These are phyloP conservation scores for Plasmodium gaboni DNA, from an alignment of 169 alveolate species.

Conservation along the genomic window DNA sequence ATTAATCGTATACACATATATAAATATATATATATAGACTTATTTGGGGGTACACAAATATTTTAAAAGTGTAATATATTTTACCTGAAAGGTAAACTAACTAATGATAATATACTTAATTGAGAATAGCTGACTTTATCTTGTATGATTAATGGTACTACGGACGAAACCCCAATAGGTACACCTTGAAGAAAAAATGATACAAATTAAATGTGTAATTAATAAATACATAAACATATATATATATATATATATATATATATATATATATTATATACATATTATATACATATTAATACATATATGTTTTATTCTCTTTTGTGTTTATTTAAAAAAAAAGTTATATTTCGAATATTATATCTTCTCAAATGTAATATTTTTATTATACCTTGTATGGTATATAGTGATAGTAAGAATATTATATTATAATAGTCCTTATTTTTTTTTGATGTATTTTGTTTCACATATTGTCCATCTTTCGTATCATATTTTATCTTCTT, in stretches of 20 bases:
- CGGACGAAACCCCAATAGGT: constrained; percentile 89
- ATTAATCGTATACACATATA: background rate
- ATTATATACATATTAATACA: background rate
- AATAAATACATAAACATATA: constrained; percentile 5
- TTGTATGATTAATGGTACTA: constrained; percentile 87
- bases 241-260: constrained; percentile 22
- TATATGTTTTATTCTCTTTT: background rate
- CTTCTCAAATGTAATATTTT: background rate
- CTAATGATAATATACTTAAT: constrained; percentile 82
- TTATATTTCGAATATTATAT: background rate
- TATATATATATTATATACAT: background rate
- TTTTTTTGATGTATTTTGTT: constrained; percentile 19
- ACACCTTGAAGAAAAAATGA: constrained; percentile 83
- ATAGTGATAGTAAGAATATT: constrained; percentile 61
- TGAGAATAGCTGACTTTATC: constrained; percentile 87
- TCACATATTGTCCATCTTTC: constrained; percentile 33
- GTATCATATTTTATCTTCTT: background rate
- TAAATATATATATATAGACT: background rate
- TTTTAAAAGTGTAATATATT: background rate
- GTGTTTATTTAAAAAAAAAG: background rate
- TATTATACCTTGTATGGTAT: constrained; percentile 66
- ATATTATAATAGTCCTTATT: constrained; percentile 73
- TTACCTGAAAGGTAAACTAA: constrained; percentile 85
- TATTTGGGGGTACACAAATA: background rate
- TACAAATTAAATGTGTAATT: background rate